These are phyloP conservation scores for Carex kokanica DNA, from an alignment of 176 grass and related monocot genomes.

Conservation along the genomic window DNA sequence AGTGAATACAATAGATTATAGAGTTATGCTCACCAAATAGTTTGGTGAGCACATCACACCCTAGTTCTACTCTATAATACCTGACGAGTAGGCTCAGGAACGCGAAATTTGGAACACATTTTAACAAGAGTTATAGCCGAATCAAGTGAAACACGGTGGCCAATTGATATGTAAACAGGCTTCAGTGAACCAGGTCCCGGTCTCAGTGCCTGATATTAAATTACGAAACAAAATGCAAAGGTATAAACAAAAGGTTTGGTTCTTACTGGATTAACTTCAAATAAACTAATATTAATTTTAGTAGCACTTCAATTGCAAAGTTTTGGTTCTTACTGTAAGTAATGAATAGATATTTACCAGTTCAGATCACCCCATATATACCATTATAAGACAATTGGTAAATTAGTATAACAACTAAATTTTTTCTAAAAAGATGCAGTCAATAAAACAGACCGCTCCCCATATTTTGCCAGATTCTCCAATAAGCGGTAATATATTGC, in stretches of 20 bases:
- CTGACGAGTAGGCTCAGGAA: constrained; percentile 81
- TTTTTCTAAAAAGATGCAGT: constrained; percentile 6
- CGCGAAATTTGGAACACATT: constrained; percentile 60
- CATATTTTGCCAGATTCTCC: constrained; percentile 62
- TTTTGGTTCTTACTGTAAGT: background rate
- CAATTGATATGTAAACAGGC: constrained; percentile 73
- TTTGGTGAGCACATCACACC: no score
- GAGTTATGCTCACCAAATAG: no score
- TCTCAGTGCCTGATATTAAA: constrained; percentile 44
- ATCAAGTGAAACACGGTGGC: constrained; percentile 74
- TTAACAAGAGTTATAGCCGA: constrained; percentile 54
- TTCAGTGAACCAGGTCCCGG: constrained; percentile 52
- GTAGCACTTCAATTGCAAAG: background rate
- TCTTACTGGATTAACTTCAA: background rate
- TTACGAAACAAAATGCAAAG: background rate
- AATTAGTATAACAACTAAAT: background rate
- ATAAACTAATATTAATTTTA: background rate
- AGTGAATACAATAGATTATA: no score
- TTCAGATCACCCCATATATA: background rate
- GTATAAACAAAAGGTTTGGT: background rate
- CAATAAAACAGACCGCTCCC: constrained; percentile 51
- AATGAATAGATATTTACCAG: background rate
- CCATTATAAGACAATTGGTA: background rate
- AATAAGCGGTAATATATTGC: constrained; percentile 52
- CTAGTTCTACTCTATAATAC: constrained; percentile 43